Base-by-base conservation (phyloP, 2,329 filamentous ascomycete species). In the Penicillium sp. region DNA sequence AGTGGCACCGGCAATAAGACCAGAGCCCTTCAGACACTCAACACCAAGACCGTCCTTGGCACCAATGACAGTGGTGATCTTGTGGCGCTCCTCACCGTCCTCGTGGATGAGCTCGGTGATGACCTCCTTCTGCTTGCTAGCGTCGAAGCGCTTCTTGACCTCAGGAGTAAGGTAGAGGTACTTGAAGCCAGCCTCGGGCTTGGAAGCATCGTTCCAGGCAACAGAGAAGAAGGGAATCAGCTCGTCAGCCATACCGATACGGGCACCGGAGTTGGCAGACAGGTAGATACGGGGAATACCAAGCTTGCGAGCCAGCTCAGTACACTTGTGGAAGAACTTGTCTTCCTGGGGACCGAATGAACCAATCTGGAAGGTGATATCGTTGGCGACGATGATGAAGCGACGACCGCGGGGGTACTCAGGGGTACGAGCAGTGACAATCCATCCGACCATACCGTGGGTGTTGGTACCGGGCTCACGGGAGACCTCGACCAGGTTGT, bases 291-390 rank as follows among this genome's bases (percentile, higher is more conserved):
- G 90, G 24, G 95, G 95, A 69, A 99, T 96, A 39, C 95, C 95
- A 60, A 97, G 83, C 82, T 91, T 93, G 69, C 93, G 88, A 61
- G 95, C 95, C 64, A 97, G 84, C 78, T 99, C 93, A 10, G 95
- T 98, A 81, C 95, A 99, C 84, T 98, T 97, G 84, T 96, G 85
- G 87, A 99, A 99, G 86, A 96, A 99, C 69, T 90, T 89, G 77
- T 99, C 95, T 80, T 99, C 95, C 78, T 89, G 88, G 41, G 95
- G 95, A 52, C 95, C 95, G 74, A 99, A 99, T 2, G 91, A 96
- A 71, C 95, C 95, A 74, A 98, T 99, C 84, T 96, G 96, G 85
- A 91, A 98, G 19, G 95, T 99, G 75, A 99, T 99, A 73, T 99
- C 95, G 84, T 99, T 99, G 83, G 95, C 93, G 62, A 99, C 89